A percentile compares a stretch with the other conserved stretches of the same genome.
phyloP scores from a whole-genome alignment of 257 asterid genomes.

The Solanum chilense region DNA sequence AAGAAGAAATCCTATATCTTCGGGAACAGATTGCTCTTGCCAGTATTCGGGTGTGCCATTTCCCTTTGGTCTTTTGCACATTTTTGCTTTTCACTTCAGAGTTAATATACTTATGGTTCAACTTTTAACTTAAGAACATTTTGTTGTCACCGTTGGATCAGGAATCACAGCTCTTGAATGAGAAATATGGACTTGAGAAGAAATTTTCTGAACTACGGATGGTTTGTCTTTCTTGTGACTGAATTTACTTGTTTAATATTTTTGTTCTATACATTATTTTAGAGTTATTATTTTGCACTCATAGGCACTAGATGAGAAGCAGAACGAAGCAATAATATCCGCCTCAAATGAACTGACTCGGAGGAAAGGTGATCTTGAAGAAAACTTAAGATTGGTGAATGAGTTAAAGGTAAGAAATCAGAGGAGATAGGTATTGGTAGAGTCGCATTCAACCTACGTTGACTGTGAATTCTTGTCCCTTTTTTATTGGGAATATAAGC shows the following conservation, averaged over 20 bases:
- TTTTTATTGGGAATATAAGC: neutral
- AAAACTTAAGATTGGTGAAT: conserved; percentile 68
- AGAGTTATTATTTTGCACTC: neutral
- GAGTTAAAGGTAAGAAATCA: conserved; percentile 66
- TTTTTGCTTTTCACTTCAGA: neutral
- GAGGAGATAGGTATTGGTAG: neutral
- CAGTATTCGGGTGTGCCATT: conserved; percentile 57
- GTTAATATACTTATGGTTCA: neutral
- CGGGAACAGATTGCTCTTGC: conserved; percentile 76
- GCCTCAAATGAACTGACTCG: conserved; percentile 78
- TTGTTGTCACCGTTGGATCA: conserved; percentile 11
- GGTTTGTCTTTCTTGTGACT: conserved; percentile 35
- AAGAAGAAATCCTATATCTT: conserved; percentile 60
- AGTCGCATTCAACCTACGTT: neutral
- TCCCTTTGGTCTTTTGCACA: neutral
- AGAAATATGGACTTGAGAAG: conserved; percentile 66
- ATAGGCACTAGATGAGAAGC: conserved; percentile 94
- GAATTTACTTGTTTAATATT: neutral
- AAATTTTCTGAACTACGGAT: conserved; percentile 81
- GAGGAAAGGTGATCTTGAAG: conserved; percentile 94
- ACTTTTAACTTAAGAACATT: conserved; percentile 6
- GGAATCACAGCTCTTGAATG: conserved; percentile 80
- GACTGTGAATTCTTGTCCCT: neutral
- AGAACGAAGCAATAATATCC: conserved; percentile 73
- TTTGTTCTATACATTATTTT: neutral